Conservation (phyloP, 108 stramenopile genomes). For the Pseudonitzschia multiseries region DNA sequence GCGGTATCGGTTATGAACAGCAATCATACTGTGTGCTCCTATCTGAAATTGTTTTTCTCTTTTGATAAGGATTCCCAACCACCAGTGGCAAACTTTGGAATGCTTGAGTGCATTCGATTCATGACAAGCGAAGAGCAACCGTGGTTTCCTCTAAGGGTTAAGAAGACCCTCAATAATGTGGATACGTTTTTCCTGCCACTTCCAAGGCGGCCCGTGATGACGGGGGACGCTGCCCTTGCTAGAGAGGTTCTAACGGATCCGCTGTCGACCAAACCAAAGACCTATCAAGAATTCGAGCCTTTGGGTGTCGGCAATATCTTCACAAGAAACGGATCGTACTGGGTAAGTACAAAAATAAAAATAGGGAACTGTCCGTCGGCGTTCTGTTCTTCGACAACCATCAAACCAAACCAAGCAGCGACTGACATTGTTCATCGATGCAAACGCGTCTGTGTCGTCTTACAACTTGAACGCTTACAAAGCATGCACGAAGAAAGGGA, state of each 20-base stretch:
- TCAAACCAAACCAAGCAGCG: not conserved
- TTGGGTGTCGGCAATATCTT: constrained; percentile 9
- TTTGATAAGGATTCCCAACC: not conserved
- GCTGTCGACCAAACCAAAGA: constrained; percentile 14
- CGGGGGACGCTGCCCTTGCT: constrained; percentile 13
- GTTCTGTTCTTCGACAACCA: not conserved
- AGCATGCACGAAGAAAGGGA: constrained; percentile 29
- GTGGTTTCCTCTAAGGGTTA: constrained; percentile 23
- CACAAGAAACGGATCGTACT: constrained; percentile 19
- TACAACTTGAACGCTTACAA: not conserved
- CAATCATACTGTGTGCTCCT: not conserved
- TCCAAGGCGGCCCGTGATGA: constrained; percentile 2
- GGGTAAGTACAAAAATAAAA: constrained; percentile 2
- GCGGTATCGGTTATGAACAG: not conserved
- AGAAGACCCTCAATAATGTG: not conserved
- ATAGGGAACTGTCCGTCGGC: not conserved
- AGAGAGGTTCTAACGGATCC: constrained; percentile 16
- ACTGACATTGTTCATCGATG: not conserved
- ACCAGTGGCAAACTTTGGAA: constrained; percentile 24
- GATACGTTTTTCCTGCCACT: constrained; percentile 17
- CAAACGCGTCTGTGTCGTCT: no score
- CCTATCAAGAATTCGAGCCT: constrained; percentile 3
- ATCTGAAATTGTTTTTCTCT: not conserved
- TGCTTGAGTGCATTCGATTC: constrained; percentile 17
- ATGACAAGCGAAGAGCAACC: constrained; percentile 17